phyloP scores from a whole-genome alignment of 768 basidiomycete species.

The Asterophora parasitica region DNA sequence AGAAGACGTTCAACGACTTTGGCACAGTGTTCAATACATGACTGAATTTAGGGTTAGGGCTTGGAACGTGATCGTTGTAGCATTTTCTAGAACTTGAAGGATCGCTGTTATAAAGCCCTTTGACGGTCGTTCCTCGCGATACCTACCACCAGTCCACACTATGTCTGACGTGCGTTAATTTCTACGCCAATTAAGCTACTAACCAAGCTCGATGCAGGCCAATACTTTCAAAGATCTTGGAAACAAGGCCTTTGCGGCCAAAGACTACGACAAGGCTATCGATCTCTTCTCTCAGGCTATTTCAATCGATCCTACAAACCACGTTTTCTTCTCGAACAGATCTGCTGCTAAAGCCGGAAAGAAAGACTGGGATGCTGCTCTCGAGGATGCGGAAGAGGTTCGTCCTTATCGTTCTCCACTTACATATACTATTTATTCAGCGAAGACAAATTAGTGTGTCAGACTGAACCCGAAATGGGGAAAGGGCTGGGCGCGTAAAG shows the following conservation, averaged over 20 bases:
- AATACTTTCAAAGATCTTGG: slow-evolving; percentile 83
- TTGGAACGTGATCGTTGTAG: slow-evolving; percentile 22
- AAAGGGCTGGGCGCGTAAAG: slow-evolving; percentile 89
- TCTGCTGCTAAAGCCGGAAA: slow-evolving; percentile 89
- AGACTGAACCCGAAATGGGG: slow-evolving; percentile 76
- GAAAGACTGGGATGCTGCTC: slow-evolving; percentile 68
- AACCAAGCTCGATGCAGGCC: slow-evolving; percentile 23
- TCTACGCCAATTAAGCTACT: neutral
- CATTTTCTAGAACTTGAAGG: slow-evolving; percentile 30
- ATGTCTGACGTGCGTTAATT: slow-evolving; percentile 38
- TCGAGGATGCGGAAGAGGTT: slow-evolving; percentile 90
- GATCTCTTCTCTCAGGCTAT: slow-evolving; percentile 80
- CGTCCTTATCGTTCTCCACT: slow-evolving; percentile 16
- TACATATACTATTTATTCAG: slow-evolving; percentile 13
- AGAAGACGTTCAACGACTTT: slow-evolving; percentile 26
- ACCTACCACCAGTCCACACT: slow-evolving; percentile 16
- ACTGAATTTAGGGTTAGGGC: slow-evolving; percentile 21
- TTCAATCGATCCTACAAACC: slow-evolving; percentile 74
- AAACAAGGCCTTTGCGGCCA: slow-evolving; percentile 93
- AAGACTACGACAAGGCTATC: slow-evolving; percentile 87
- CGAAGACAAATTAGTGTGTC: slow-evolving; percentile 53
- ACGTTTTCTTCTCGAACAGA: slow-evolving; percentile 89
- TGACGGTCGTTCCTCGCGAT: too few relatives aligned
- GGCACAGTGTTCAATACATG: slow-evolving; percentile 9
- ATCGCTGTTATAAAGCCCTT: slow-evolving; percentile 16